Percentiles rank a stretch among this genome's conserved stretches.
Evolutionary conservation across 371 early-diverging fungal genomes (phyloP).

Genomic region (Quaeritorhiza haematococci): DNA sequence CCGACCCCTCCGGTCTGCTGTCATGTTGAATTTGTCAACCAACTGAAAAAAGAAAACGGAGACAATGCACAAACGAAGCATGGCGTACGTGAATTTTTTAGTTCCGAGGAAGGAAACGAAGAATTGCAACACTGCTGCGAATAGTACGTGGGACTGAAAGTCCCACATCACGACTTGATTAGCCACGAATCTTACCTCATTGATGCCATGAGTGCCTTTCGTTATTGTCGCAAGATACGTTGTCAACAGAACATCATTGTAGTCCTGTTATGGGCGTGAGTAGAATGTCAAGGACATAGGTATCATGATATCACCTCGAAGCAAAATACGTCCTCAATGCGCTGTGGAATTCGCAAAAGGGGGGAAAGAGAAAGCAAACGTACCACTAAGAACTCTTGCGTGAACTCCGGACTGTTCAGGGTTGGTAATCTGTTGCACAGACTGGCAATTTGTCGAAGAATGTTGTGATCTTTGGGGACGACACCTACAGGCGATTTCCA

Average conservation of each 20-base stretch:
- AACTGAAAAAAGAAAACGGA: too few relatives aligned
- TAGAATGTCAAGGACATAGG: not conserved
- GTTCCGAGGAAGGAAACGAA: too few relatives aligned
- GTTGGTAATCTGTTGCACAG: conserved; percentile 69
- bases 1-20: too few relatives aligned
- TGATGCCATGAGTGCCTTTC: conserved; percentile 65
- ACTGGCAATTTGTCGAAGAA: conserved; percentile 72
- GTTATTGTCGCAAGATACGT: conserved; percentile 74
- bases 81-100: too few relatives aligned
- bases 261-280: conserved; percentile 49
- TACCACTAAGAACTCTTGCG: conserved; percentile 67
- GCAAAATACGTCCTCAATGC: not conserved
- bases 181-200: conserved; percentile 65
- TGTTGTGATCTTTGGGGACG: conserved; percentile 66
- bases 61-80: too few relatives aligned
- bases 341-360: not conserved
- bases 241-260: conserved; percentile 73
- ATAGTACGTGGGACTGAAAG: too few relatives aligned
- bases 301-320: not conserved
- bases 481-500: conserved; percentile 19
- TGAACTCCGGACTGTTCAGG: conserved; percentile 61
- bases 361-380: conserved; percentile 1
- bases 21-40: too few relatives aligned
- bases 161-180: too few relatives aligned
- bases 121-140: too few relatives aligned